Conservation (phyloP, 2,329 filamentous ascomycete genomes). For the Fusarium mexicanum region DNA sequence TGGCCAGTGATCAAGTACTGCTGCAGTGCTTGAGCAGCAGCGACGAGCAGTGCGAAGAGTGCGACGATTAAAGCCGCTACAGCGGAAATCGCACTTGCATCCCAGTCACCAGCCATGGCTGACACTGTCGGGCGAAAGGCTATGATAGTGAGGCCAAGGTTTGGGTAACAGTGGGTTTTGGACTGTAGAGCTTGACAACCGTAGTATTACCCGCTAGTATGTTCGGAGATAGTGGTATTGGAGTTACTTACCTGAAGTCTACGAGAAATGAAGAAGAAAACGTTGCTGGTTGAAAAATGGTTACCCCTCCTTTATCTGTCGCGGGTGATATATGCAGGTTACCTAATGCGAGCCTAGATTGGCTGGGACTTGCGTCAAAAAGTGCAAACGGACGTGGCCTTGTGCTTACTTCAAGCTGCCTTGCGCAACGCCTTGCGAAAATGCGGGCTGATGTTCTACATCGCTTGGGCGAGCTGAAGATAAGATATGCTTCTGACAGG, state of each 20-base stretch:
- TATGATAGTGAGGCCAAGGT: fast-evolving
- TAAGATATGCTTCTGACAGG: neutral
- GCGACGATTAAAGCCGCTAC: neutral
- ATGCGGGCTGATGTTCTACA: neutral
- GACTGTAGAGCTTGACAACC: neutral
- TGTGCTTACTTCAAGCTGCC: neutral
- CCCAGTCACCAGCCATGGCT: neutral
- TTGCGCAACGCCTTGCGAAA: neutral
- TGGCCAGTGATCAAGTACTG: neutral
- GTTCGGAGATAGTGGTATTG: neutral
- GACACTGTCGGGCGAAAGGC: too few relatives aligned
- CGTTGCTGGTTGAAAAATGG: fast-evolving
- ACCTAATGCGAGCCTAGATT: neutral
- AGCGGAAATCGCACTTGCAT: neutral
- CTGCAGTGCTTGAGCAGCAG: neutral
- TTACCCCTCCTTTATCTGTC: neutral
- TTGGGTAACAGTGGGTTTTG: fast-evolving
- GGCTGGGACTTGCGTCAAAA: neutral
- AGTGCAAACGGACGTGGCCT: neutral
- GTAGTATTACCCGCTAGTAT: neutral
- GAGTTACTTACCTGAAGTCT: neutral
- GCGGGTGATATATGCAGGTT: neutral
- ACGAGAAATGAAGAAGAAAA: fast-evolving
- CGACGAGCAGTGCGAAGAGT: neutral
- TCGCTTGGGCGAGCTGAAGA: neutral